Base-by-base conservation (phyloP, 2,329 filamentous ascomycete species). In the Botrytis fragariae region DNA sequence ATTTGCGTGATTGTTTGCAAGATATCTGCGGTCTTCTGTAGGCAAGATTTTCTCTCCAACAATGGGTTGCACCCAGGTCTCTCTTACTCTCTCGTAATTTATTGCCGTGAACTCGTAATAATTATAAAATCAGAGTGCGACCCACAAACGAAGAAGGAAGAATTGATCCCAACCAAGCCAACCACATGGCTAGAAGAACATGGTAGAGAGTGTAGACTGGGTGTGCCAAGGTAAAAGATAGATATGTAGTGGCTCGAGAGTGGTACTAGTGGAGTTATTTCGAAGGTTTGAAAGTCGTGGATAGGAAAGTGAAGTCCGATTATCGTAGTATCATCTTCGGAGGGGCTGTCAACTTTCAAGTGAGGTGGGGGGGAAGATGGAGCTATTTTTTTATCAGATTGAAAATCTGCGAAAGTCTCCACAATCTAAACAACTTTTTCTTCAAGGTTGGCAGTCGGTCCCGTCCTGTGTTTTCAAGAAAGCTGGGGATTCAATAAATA, bases 21-120 rank as follows among this genome's bases (percentile, higher is more conserved):
- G 59, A 35, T 60, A 67, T 48, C 29, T 39, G 45, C 69, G 20
- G 60, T 64, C 69, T 42, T n/a, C 29, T 16, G 45, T 45, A 29
- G 48, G 35, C 61, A 18, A 42, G 39, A n/a, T 59, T 57, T 54
- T n/a, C 42, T 60, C 37, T 20, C 42, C 62, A 42, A 48, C 39
- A 51, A 72, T 35, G 32, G 32, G 25, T 60, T 61, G 32, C 42
- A 63, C 42, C 37, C 39, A 44, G 45, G 25, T 29, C 32, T 72
- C 57, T 65, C 61, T 72, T 72, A 42, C 20, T 42, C 29, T 72
- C 63, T 72, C 63, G 62, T 72, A 68, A 60, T 60, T 42, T 67
- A 67, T 60, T 72, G 51, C 4, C 59, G 70, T 25, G 14, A 60
- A 60, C 42, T 72, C 37, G 70, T 67, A 68, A 60, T 61, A 61